Evolutionary conservation across 1,139 yeast species (phyloP), one percentile per base, ranked within the genome.

Genomic region (Eremothecium coryli): DNA sequence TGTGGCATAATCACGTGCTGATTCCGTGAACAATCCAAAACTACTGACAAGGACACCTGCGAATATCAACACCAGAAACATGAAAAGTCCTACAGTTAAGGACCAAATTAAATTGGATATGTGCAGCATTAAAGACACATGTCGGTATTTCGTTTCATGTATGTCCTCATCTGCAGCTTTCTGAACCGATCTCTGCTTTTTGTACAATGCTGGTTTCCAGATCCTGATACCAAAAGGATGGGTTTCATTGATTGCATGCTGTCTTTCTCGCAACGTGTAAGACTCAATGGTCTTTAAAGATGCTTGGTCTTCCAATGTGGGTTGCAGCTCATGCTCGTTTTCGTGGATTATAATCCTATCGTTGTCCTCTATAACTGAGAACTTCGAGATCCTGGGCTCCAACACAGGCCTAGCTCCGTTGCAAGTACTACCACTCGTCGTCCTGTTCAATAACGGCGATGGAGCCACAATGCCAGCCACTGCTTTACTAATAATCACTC

Each of bases 221-320:
- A 90, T 84, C 57, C 95, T 81, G 35, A 90, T 86, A 68, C 98
- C 98, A 54, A 90, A 90, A 0, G 98, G 98, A 62, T 93, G 98
- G 1, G 97, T 86, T 36, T 84, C 78, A 53, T 90, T 90, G 56
- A 90, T 93, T 3, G 98, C 98, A 46, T 84, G 86, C 59, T 90
- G 98, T 45, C 97, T 76, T 48, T 88, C 95, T 41, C 90, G 68
- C 40, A 90, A 67, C n/a, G 95, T 90, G 50, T 82, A 77, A 1
- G 94, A 81, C 52, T 86, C 96, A 17, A 73, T 58, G 0, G 93
- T 73, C 3, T 68, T 62, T 1, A 72, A 55, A 0, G 85, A 73
- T 1, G 70, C 66, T 4, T 44, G 50, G 36, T 64, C 70, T 24
- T 41, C 43, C 0, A 27, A 65, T 64, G 4, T 45, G n/a, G 32